A percentile compares a stretch with the other conserved stretches of the same genome.
These are phyloP conservation scores for Suillus cothurnatus DNA, from an alignment of 768 basidiomycete genomes.

Conservation along the genomic window DNA sequence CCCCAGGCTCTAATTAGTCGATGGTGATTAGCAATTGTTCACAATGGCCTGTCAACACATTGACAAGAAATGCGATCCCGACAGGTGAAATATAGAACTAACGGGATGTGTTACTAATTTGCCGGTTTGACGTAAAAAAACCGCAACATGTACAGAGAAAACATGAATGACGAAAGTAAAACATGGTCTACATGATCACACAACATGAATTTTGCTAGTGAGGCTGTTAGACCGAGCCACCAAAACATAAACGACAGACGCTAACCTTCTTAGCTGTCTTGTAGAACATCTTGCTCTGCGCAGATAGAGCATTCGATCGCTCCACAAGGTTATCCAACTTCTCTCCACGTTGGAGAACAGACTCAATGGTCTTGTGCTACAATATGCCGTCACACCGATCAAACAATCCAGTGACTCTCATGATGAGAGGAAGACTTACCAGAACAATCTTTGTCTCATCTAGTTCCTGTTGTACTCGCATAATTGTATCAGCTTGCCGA, in stretches of 20 bases:
- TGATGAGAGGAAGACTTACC: slow-evolving; percentile 48
- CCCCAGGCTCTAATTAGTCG: not conserved
- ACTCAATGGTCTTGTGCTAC: slow-evolving; percentile 99
- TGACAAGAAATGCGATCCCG: not conserved
- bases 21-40: not conserved
- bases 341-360: slow-evolving; percentile 94
- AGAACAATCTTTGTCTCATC: slow-evolving; percentile 99
- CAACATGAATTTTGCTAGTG: slow-evolving; percentile 94
- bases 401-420: not conserved
- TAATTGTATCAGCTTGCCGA: slow-evolving; percentile 94
- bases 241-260: slow-evolving; percentile 5
- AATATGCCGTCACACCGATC: slow-evolving; percentile 8
- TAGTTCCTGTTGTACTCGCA: slow-evolving; percentile 96
- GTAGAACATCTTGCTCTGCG: slow-evolving; percentile 98
- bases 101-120: not conserved
- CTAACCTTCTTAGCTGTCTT: slow-evolving; percentile 98
- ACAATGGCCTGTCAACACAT: not conserved
- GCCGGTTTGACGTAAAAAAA: not conserved
- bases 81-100: not conserved
- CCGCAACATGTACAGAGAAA: slow-evolving; percentile 11
- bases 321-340: slow-evolving; percentile 96
- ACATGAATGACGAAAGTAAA: slow-evolving; percentile 15
- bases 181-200: slow-evolving; percentile 65
- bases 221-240: slow-evolving; percentile 15
- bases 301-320: slow-evolving; percentile 83